phyloP scores from a whole-genome alignment of 139 green algal genomes.

The Astrephomene gubernaculifera region DNA sequence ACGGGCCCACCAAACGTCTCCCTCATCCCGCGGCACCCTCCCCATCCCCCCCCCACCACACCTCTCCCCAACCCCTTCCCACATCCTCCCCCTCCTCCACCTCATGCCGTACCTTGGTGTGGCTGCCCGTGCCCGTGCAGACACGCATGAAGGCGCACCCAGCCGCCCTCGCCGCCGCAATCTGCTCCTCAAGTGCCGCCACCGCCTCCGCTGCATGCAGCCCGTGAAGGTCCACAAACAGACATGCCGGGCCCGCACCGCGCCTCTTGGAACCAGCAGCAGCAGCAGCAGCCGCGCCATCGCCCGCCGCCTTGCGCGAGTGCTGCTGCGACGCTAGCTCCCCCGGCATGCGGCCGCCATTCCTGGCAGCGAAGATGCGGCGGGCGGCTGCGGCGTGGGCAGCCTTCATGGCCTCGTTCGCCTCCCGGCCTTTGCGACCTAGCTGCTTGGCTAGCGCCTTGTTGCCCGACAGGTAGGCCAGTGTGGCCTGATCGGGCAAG shows the following conservation, averaged over 20 bases:
- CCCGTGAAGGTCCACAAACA: conserved; percentile 80
- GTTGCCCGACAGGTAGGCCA: conserved; percentile 79
- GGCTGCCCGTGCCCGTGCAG: conserved; percentile 75
- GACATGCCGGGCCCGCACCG: neutral
- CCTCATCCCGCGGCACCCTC: too few species aligned
- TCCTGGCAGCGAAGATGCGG: conserved; percentile 66
- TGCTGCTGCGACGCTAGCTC: neutral
- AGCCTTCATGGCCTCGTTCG: conserved; percentile 74
- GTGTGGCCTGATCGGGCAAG: conserved; percentile 67
- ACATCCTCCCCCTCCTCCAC: neutral
- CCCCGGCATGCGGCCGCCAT: conserved; percentile 27
- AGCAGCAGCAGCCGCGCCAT: neutral
- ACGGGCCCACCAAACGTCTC: too few species aligned
- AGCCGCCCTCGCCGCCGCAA: conserved; percentile 28
- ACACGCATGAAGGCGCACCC: conserved; percentile 47
- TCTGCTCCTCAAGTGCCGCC: conserved; percentile 55
- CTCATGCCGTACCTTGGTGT: conserved; percentile 61
- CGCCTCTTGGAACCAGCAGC: neutral
- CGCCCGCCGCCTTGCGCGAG: neutral
- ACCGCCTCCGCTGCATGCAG: conserved; percentile 80
- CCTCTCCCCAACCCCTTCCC: neutral
- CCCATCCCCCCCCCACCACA: neutral
- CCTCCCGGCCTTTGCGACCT: conserved; percentile 64
- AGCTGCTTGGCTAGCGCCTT: conserved; percentile 78
- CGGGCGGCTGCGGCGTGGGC: conserved; percentile 67